Base-by-base conservation (phyloP, 1,284 basidiomycete species). In the Mycena sp. region DNA sequence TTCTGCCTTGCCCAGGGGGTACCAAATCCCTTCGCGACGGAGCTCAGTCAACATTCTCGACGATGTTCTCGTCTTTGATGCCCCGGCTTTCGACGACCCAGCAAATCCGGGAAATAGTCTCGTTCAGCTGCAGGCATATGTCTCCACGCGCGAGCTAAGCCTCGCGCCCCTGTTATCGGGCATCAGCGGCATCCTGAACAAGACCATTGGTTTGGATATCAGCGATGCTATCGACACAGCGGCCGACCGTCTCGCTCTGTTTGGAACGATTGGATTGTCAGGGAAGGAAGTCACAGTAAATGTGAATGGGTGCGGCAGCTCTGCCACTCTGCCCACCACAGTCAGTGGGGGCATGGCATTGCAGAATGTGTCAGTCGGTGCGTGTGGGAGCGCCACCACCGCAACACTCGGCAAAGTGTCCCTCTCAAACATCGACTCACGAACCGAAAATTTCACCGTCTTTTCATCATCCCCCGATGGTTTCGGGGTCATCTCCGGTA, bases 401-500 rank as follows among this genome's bases (percentile, higher is more conserved):
- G 43, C n/a, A n/a, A n/a, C n/a, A n/a, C n/a, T 73, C 21, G 76
- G 74, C 12, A 59, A 58, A 10, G 74, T 75, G 6, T 41, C 61
- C 16, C 55, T 74, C 9, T 58, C 65, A 12, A 23, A 59, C 21
- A 26, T 73, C 9, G 73, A 76, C 62, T 65, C 62, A 25, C 69
- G 74, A 40, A 64, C 58, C 2, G 58, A 76, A 56, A 69, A 58
- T n/a, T 73, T 74, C 10, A 77, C 69, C 0, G 65, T 81, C 12
- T 81, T 79, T 65, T 64, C 71, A 16, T 78, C 79, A 7, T 61
- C 72, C 16, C 64, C 78, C 32, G 73, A 73, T 40, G 79, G 80
- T 0, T 80, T 79, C 63, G 79, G 79, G 12, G 75, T 81, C 25
- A 80, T 81, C 37, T 81, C 79, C 56, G 79, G 78, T 79, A 56